A percentile compares a stretch with the other conserved stretches of the same genome.
Evolutionary conservation across 2,329 filamentous ascomycete species (phyloP).

Genomic region (Sphaerulina musiva): DNA sequence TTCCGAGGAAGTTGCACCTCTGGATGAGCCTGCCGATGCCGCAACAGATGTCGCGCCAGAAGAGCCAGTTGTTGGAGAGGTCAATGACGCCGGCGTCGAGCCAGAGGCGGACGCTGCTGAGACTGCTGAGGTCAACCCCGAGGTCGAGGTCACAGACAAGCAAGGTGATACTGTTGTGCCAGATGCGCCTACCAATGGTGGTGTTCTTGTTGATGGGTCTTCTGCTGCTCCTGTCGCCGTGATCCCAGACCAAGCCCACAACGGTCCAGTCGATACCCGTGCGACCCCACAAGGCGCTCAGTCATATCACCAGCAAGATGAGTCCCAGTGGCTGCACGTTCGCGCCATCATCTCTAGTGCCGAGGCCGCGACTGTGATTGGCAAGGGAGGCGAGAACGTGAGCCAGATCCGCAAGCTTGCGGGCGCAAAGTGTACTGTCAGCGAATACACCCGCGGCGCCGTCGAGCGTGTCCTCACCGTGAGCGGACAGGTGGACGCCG

Average conservation of each 20-base stretch:
- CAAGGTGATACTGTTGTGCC: constrained; percentile 65
- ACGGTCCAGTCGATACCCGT: constrained; percentile 47
- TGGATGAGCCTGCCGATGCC: constrained; percentile 12
- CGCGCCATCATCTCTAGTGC: constrained; percentile 95
- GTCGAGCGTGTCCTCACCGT: constrained; percentile 97
- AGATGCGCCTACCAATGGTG: constrained; percentile 51
- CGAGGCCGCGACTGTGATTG: constrained; percentile 95
- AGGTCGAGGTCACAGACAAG: constrained; percentile 44
- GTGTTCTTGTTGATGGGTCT: constrained; percentile 36
- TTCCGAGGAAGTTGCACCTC: constrained; percentile 54
- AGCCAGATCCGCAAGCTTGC: constrained; percentile 93
- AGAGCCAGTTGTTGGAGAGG: constrained; percentile 16
- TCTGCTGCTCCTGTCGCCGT: constrained; percentile 7
- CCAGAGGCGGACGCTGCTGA: constrained; percentile 18
- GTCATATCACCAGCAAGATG: constrained; percentile 61
- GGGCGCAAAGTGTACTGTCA: constrained; percentile 96
- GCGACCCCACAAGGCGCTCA: constrained; percentile 37
- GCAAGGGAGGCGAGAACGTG: constrained; percentile 97
- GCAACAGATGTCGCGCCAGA: constrained; percentile 24
- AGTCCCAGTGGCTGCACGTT: constrained; percentile 94
- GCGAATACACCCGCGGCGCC: constrained; percentile 93
- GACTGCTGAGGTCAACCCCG: constrained; percentile 37
- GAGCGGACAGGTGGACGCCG: constrained; percentile 90
- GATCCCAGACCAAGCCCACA: constrained; percentile 29
- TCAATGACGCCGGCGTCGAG: constrained; percentile 20